Evolutionary conservation across 257 asterid species (phyloP).

Genomic region (Solanum peruvianum): DNA sequence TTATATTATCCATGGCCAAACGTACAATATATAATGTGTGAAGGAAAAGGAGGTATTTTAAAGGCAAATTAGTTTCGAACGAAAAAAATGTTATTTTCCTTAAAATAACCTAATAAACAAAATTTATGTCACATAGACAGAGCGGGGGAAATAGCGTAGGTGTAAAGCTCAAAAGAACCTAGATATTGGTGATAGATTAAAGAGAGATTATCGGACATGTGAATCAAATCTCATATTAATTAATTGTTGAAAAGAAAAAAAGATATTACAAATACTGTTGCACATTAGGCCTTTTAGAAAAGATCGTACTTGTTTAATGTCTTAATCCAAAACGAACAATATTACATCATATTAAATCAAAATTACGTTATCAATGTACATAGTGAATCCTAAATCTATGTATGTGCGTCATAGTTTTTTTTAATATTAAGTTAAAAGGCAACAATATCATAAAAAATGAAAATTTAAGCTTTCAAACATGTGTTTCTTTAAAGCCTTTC

Average conservation of each 20-base stretch:
- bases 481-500: neutral
- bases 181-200: neutral
- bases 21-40: neutral
- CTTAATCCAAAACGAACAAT: neutral
- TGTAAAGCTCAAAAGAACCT: neutral
- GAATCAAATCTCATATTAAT: neutral
- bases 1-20: neutral
- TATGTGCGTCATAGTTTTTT: neutral
- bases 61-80: neutral
- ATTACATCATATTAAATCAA: too few species aligned
- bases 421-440: neutral
- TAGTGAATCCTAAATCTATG: neutral
- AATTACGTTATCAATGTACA: too few species aligned
- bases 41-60: neutral
- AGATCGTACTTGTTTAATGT: neutral
- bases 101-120: neutral
- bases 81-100: neutral
- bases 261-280: neutral
- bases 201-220: neutral
- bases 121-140: neutral
- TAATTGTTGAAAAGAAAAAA: too few species aligned
- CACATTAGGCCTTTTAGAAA: neutral
- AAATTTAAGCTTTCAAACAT: neutral
- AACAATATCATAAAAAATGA: neutral
- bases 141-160: accelerated